Conservation (phyloP, 257 asterid species). For the Fraxinus pennsylvanica region DNA sequence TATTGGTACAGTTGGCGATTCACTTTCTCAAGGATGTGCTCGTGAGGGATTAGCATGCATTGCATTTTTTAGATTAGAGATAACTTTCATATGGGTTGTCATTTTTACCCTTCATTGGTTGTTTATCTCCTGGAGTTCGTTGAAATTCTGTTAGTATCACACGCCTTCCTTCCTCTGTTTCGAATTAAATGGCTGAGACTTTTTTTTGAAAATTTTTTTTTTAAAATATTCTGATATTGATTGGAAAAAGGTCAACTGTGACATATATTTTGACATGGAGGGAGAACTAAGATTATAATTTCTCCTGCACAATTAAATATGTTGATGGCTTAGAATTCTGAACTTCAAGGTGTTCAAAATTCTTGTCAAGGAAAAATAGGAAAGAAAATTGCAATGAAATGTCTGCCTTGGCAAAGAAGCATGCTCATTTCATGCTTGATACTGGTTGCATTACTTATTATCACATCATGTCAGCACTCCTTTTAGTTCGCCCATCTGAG, state of each 20-base stretch:
- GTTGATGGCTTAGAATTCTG: neutral
- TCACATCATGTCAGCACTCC: slow-evolving; percentile 12
- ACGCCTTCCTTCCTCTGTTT: too few species aligned
- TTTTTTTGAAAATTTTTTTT: too few species aligned
- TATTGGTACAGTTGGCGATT: neutral
- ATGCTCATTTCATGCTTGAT: slow-evolving; percentile 3
- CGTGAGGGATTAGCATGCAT: slow-evolving; percentile 14
- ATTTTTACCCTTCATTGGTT: slow-evolving; percentile 12
- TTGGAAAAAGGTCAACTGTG: neutral
- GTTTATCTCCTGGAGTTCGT: neutral
- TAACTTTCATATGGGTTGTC: neutral
- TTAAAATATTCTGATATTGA: neutral
- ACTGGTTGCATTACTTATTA: slow-evolving; percentile 13
- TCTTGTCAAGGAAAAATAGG: neutral
- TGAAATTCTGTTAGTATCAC: neutral
- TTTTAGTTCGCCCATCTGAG: neutral
- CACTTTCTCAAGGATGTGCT: slow-evolving; percentile 15
- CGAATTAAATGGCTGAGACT: too few species aligned
- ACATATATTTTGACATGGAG: neutral
- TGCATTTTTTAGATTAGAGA: neutral
- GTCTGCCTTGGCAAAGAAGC: slow-evolving; percentile 15
- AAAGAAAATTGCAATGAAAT: neutral
- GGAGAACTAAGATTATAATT: neutral
- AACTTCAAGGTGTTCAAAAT: neutral
- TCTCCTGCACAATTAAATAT: neutral